A percentile compares a stretch with the other conserved stretches of the same genome.
Evolutionary conservation across 768 basidiomycete genomes (phyloP).

Genomic region (Neoboletus brunneissimus): DNA sequence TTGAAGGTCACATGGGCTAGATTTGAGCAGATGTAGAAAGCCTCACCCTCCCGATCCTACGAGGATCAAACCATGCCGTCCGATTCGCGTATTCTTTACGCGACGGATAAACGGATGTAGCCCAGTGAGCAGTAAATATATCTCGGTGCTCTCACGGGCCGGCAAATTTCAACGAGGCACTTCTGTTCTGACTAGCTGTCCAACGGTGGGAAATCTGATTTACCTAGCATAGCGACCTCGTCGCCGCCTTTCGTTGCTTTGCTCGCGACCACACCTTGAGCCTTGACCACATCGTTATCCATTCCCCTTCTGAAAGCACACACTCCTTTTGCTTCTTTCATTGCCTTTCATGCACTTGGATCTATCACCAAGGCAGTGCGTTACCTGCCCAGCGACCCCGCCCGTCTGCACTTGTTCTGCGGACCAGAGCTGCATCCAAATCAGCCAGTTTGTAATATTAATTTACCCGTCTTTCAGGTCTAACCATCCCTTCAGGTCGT

Average conservation of each 20-base stretch:
- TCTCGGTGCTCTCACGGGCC: too few relatives aligned
- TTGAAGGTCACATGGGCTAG: too few relatives aligned
- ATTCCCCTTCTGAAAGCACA: constrained; percentile 20
- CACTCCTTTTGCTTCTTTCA: constrained; percentile 33
- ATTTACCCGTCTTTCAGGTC: neutral
- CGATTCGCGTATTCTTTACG: too few relatives aligned
- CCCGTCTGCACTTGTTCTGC: constrained; percentile 53
- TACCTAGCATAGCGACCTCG: constrained; percentile 1
- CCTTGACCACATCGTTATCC: constrained; percentile 18
- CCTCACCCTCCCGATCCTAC: too few relatives aligned
- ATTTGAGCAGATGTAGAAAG: too few relatives aligned
- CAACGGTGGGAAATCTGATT: constrained; percentile 4
- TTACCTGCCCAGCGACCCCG: constrained; percentile 47
- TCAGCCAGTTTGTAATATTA: constrained; percentile 48
- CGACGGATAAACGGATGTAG: too few relatives aligned
- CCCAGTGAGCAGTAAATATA: too few relatives aligned
- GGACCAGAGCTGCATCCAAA: constrained; percentile 57
- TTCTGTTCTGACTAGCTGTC: neutral
- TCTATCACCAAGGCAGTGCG: constrained; percentile 46
- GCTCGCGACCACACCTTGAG: constrained; percentile 24
- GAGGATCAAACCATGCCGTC: too few relatives aligned
- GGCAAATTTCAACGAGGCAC: too few relatives aligned
- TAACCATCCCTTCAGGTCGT: constrained; percentile 44
- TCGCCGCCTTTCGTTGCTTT: constrained; percentile 11
- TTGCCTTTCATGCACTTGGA: constrained; percentile 31